Conservation (phyloP, 2,329 filamentous ascomycete genomes). For the Akanthomyces uredinophilus region DNA sequence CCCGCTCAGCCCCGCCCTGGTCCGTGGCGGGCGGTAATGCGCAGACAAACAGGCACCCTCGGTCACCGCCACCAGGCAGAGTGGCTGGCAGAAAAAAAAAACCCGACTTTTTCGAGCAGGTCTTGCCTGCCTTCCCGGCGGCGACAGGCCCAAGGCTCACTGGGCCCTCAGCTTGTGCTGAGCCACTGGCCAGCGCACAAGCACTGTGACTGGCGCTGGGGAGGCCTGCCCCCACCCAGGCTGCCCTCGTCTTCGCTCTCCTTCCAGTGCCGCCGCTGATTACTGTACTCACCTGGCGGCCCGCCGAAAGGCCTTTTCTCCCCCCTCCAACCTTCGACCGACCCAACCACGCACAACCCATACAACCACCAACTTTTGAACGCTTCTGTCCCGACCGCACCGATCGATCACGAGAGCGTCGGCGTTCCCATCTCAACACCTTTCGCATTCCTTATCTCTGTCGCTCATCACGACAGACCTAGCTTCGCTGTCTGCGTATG, state of each 20-base stretch:
- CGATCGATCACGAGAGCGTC: constrained; percentile 9
- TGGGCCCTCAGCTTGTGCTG: neutral
- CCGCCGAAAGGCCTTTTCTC: neutral
- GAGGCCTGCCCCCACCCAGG: neutral
- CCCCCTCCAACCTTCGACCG: constrained; percentile 3
- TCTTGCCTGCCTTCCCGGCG: neutral
- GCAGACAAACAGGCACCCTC: no score
- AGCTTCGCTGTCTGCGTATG: constrained; percentile 1
- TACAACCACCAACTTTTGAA: constrained; percentile 5
- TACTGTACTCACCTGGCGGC: neutral
- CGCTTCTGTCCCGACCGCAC: neutral
- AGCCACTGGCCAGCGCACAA: neutral
- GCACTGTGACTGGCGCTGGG: neutral
- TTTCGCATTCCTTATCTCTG: neutral
- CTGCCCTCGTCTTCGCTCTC: constrained; percentile 5
- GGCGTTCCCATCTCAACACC: neutral
- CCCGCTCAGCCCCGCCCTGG: neutral
- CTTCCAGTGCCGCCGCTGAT: constrained; percentile 9
- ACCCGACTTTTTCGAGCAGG: neutral
- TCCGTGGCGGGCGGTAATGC: neutral
- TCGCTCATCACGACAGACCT: neutral
- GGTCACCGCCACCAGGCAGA: constrained; percentile 1
- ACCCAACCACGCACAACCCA: constrained; percentile 9
- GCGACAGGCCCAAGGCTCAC: neutral
- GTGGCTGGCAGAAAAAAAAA: neutral